phyloP scores from a whole-genome alignment of 2,329 filamentous ascomycete species.

The Colletotrichum agaves region DNA sequence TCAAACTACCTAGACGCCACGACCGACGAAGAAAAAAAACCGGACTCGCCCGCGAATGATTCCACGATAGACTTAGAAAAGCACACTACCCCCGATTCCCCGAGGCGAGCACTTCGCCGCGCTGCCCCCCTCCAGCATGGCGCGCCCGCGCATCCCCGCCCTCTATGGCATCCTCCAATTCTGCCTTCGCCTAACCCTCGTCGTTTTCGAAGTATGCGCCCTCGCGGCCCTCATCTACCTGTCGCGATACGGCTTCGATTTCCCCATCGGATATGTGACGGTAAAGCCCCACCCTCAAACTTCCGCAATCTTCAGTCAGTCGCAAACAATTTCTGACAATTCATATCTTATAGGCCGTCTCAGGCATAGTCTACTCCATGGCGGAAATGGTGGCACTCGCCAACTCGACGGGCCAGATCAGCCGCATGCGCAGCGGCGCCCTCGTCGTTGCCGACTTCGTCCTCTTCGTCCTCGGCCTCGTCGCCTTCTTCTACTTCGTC shows the following conservation, averaged over 20 bases:
- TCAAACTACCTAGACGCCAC: neutral
- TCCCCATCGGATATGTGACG: constrained; percentile 37
- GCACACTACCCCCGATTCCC: neutral
- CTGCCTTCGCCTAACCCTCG: constrained; percentile 37
- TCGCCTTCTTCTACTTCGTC: constrained; percentile 40
- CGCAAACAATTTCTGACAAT: neutral
- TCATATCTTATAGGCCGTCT: constrained; percentile 40
- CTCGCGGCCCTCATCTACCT: constrained; percentile 38
- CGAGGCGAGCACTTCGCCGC: constrained; percentile 8
- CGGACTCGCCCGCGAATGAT: constrained; percentile 10
- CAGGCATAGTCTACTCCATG: constrained; percentile 57
- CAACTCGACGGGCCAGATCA: constrained; percentile 38
- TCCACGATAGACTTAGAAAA: constrained; percentile 14
- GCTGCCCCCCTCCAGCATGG: constrained; percentile 27
- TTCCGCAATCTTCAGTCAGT: neutral
- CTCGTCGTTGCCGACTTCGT: constrained; percentile 38
- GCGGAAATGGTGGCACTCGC: constrained; percentile 43
- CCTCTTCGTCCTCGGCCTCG: constrained; percentile 39
- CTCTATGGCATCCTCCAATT: constrained; percentile 40
- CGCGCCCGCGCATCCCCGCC: constrained; percentile 37
- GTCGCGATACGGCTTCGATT: constrained; percentile 33
- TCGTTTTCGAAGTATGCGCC: constrained; percentile 39
- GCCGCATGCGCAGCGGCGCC: constrained; percentile 34
- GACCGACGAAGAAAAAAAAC: neutral
- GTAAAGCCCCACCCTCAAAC: neutral